Base-by-base conservation (phyloP, 2,329 filamentous ascomycete species). In the Diaporthe citri region DNA sequence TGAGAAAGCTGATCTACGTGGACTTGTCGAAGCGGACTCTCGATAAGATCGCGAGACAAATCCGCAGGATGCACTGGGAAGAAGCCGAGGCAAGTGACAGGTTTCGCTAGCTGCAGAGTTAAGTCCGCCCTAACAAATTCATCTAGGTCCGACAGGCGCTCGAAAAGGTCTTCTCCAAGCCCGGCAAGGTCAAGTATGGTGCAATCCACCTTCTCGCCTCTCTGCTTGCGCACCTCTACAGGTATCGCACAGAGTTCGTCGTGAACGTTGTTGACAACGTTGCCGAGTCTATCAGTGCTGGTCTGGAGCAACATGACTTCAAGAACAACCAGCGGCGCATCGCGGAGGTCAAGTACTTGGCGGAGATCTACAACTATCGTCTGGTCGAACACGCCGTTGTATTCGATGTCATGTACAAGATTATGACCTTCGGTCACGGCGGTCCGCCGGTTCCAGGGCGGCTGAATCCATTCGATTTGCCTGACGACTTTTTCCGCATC, bases 51-150 rank as follows among this genome's bases (percentile, higher is more conserved):
- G 88, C 98, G 77, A 98, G 97, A 85, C 95, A 98, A 79, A 94
- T 99, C 78, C 93, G 97, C 74, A 95, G 97, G 81, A 91, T 99
- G 74, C 97, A 99, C 81, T 99, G 97, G 97, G 97, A 99, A 84
- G 97, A 99, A 83, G 87, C 90, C 67, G 96, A 98, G 82, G 92
- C 93, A 85, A 78, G 82, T 76, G 57, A 3, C 22, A 15, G 13
- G 34, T 9, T 4, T 20, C 15, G 39, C 28, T 10, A 80, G 28
- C 77, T 84, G 56, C 77, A 41, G 2, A 20, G 52, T 71, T 25
- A 2, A 5, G 9, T 34, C 5, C 22, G 17, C 51, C 8, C 62
- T 28, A 67, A 48, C 10, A 51, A 73, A 70, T 20, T 62, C 81
- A 41, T 77, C 72, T 75, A 88, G 89, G 93, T 97, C 20, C 75